Evolutionary conservation across 495 filamentous ascomycete genomes (phyloP).

Genomic region (Penicilliopsis zonata): DNA sequence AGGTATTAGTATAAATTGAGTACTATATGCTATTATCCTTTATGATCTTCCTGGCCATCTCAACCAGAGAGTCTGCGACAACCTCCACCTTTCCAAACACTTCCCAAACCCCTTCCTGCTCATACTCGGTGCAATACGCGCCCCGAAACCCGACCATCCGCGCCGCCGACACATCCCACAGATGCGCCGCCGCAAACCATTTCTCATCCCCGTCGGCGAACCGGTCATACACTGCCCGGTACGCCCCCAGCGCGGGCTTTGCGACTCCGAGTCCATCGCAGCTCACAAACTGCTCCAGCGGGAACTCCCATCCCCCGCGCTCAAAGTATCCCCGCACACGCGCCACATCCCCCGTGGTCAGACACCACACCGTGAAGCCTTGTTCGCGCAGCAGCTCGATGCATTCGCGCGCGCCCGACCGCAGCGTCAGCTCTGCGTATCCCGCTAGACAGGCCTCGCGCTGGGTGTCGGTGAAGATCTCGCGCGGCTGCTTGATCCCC

Average conservation of each 20-base stretch:
- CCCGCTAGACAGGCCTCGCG: slow-evolving; percentile 13
- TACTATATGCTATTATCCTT: no score
- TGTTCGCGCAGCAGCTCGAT: slow-evolving; percentile 16
- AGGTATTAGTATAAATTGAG: no score
- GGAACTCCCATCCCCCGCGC: slow-evolving; percentile 21
- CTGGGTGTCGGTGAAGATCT: slow-evolving; percentile 25
- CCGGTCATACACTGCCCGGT: slow-evolving; percentile 11
- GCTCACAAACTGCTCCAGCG: slow-evolving; percentile 24
- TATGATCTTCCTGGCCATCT: slow-evolving; percentile 2
- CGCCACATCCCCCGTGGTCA: slow-evolving; percentile 26
- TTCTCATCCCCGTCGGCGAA: slow-evolving; percentile 7
- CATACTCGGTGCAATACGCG: slow-evolving; percentile 11
- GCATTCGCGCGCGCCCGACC: slow-evolving; percentile 17
- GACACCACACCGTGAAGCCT: slow-evolving; percentile 30
- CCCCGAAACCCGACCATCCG: slow-evolving; percentile 11
- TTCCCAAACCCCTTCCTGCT: slow-evolving; percentile 9
- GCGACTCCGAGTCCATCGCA: slow-evolving; percentile 20
- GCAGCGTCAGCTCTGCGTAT: slow-evolving; percentile 17
- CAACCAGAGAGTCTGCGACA: slow-evolving; percentile 5
- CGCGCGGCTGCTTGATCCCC: slow-evolving; percentile 20
- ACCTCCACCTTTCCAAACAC: slow-evolving; percentile 12
- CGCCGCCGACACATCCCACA: slow-evolving; percentile 28
- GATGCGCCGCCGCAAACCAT: slow-evolving; percentile 28
- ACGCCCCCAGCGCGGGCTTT: slow-evolving; percentile 22
- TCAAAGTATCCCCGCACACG: slow-evolving; percentile 29